Evolutionary conservation across 805 yeast genomes (phyloP), one percentile per base, ranked within the genome.

Genomic region (Deakozyma indianensis): DNA sequence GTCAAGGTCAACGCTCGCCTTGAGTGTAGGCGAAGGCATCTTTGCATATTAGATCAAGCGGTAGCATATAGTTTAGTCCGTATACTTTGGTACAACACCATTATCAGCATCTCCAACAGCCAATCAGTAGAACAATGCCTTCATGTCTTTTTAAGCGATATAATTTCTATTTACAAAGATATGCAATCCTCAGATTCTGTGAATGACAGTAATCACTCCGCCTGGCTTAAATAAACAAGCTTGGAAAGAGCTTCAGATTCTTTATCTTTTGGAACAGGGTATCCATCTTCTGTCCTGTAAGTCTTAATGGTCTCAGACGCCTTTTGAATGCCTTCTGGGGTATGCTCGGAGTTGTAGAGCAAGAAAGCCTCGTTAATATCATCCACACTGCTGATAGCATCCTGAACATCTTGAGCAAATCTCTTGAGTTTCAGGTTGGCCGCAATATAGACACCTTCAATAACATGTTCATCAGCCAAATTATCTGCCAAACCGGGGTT

Each of bases 351-450:
- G 7, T 68, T 65, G 58, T 72, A 74, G 41, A 73, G 44, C 21
- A 71, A 57, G 50, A 69, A 71, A 4, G 75, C 71, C 55, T 74
- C 77, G 47, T 73, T 64, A 23, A 63, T 52, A 48, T 62, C 65
- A 41, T 51, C 24, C 38, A 63, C 43, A 25, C 14, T 25, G 28
- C 28, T 25, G 60, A 61, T 50, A 54, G 50, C 51, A 21, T 46
- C 48, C 20, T 41, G 50, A 50, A 53, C 64, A 48, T 64, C 66
- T 29, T 46, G 51, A 38, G 46, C 56, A 50, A 73, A 80, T 54
- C 76, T 74, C 48, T 66, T 66, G 41, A 77, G 65, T 65, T 84
- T 84, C 59, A 86, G 64, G 55, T 75, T 69, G 23, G 94, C 85
- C 35, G 85, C 74, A 52, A 65, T 75, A 53, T 75, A 68, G 40